Evolutionary conservation across 495 filamentous ascomycete species (phyloP).

Genomic region (Penicillium salamii): DNA sequence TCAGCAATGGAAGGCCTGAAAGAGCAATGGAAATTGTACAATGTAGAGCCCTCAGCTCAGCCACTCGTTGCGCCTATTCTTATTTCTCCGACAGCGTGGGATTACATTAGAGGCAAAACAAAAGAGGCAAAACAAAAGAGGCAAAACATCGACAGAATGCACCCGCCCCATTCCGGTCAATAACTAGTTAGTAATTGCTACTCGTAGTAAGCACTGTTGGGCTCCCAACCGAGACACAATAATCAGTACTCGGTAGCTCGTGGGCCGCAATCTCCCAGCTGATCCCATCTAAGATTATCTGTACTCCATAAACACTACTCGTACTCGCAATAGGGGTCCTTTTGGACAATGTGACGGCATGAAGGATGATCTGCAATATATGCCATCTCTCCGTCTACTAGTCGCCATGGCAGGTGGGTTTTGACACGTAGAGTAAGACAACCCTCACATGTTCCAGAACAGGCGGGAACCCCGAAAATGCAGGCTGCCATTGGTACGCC

Average conservation of each 20-base stretch:
- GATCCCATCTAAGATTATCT: neutral
- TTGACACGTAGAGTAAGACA: neutral
- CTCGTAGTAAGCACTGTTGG: neutral
- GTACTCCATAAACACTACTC: no score
- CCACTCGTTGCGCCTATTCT: neutral
- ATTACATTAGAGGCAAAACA: neutral
- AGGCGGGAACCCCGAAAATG: neutral
- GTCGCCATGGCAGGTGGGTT: neutral
- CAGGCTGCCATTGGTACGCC: constrained; percentile 1
- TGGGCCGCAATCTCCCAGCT: neutral
- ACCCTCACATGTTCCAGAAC: neutral
- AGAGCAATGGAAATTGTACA: neutral
- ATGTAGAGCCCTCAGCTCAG: neutral
- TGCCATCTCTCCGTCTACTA: neutral
- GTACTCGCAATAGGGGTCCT: neutral
- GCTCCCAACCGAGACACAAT: neutral
- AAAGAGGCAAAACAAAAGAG: neutral
- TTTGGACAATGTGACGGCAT: neutral
- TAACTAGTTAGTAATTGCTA: no score
- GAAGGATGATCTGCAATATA: neutral
- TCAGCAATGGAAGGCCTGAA: neutral
- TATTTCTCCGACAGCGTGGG: neutral
- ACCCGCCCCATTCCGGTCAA: neutral
- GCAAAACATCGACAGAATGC: neutral
- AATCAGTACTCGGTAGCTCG: no score